These are phyloP conservation scores for Clarireedia homoeocarpa DNA, from an alignment of 2,329 filamentous ascomycete genomes.

Conservation along the genomic window DNA sequence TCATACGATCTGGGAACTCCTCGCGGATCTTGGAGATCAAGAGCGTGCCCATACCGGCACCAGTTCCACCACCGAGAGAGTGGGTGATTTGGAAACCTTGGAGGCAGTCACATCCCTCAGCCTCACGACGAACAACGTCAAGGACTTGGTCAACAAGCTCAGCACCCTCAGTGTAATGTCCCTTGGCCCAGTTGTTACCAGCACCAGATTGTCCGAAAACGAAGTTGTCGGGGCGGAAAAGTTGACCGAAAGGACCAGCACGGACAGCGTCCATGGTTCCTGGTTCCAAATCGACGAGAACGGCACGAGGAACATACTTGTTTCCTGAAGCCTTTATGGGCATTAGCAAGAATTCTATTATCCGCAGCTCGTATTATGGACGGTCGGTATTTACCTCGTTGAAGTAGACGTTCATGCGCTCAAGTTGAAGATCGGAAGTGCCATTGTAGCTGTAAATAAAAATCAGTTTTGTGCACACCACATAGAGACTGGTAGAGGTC, in stretches of 20 bases:
- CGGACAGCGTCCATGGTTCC: constrained; percentile 99
- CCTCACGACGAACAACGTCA: constrained; percentile 97
- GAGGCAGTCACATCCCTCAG: constrained; percentile 97
- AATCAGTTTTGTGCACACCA: constrained; percentile 23
- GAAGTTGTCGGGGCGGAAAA: constrained; percentile 99
- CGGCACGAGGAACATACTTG: constrained; percentile 99
- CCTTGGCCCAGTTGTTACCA: constrained; percentile 99
- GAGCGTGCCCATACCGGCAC: constrained; percentile 99
- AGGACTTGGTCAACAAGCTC: constrained; percentile 98
- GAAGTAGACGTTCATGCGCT: constrained; percentile 99
- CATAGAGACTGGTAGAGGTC: background rate
- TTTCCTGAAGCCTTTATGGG: constrained; percentile 72
- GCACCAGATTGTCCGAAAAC: constrained; percentile 99
- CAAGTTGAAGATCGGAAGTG: constrained; percentile 95
- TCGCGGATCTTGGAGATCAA: constrained; percentile 99
- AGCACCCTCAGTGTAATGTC: constrained; percentile 99
- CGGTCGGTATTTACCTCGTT: constrained; percentile 56
- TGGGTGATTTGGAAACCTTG: constrained; percentile 99
- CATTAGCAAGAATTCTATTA: constrained; percentile 22
- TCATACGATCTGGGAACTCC: constrained; percentile 99
- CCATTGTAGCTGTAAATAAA: constrained; percentile 71
- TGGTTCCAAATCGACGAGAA: constrained; percentile 98
- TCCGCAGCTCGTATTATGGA: background rate
- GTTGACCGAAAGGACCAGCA: constrained; percentile 94
- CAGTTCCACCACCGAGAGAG: constrained; percentile 99